Evolutionary conservation across 305 asterid species (phyloP).

Genomic region (Rubia tinctorum): DNA sequence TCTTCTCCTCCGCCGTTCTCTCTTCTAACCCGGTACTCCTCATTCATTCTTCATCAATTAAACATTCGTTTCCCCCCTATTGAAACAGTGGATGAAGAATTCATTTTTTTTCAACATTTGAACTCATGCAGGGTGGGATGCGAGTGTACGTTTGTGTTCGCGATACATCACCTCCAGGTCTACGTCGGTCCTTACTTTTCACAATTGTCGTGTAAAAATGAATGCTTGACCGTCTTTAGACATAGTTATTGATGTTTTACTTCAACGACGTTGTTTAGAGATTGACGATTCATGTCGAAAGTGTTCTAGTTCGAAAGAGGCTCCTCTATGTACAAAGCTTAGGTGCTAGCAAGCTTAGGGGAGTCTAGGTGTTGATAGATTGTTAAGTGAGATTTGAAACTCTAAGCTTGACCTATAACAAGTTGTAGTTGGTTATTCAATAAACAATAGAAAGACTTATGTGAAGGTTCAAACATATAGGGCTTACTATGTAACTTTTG

Average conservation of each 20-base stretch:
- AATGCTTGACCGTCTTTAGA: too few species aligned
- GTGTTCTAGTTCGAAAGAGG: neutral
- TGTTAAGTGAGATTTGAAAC: neutral
- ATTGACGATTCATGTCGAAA: neutral
- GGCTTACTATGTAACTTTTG: neutral
- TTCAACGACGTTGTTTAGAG: neutral
- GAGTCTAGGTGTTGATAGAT: neutral
- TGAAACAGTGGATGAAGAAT: neutral
- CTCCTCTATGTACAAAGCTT: too few species aligned
- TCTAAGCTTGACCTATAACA: neutral
- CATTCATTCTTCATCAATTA: neutral
- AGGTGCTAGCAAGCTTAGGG: neutral
- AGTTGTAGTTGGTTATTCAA: neutral
- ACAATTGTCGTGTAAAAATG: neutral
- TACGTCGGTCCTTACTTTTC: neutral
- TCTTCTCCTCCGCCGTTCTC: slow-evolving; percentile 36
- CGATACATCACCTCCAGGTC: slow-evolving; percentile 49
- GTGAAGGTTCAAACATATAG: neutral
- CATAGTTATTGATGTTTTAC: neutral
- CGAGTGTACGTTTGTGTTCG: slow-evolving; percentile 43
- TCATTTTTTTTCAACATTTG: neutral
- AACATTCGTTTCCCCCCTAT: neutral
- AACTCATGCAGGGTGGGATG: slow-evolving; percentile 40
- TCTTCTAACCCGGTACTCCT: slow-evolving; percentile 34
- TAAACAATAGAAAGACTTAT: neutral